These are phyloP conservation scores for Geoglossum cookeanum DNA, from an alignment of 2,329 filamentous ascomycete genomes.

Conservation along the genomic window DNA sequence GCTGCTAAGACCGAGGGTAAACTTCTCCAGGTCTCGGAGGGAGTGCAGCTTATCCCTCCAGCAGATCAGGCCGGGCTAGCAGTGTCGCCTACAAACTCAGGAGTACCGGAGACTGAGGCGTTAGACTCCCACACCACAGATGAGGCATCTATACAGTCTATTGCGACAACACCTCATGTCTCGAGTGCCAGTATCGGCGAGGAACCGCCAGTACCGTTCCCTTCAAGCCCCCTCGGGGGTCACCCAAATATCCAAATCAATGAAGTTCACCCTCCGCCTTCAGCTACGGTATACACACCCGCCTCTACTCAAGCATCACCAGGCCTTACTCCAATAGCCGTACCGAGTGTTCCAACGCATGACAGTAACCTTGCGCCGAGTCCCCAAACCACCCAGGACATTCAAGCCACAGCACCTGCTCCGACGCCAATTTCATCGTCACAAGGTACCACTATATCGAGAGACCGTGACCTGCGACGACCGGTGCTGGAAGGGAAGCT, in stretches of 20 bases:
- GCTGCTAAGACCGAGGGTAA: not conserved
- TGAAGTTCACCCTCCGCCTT: not conserved
- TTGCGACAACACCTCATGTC: not conserved
- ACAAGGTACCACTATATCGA: not conserved
- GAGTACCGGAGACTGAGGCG: not conserved
- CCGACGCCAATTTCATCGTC: not conserved
- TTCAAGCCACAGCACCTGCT: no score
- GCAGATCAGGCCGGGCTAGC: not conserved
- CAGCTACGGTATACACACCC: not conserved
- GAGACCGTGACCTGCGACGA: not conserved
- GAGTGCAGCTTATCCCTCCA: not conserved
- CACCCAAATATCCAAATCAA: not conserved
- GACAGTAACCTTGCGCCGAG: no score
- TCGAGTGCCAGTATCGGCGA: not conserved
- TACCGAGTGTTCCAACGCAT: not conserved
- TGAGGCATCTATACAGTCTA: not conserved
- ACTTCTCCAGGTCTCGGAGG: not conserved
- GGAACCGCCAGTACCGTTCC: not conserved
- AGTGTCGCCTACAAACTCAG: not conserved
- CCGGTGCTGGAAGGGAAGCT: slow-evolving; percentile 30
- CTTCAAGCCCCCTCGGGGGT: not conserved
- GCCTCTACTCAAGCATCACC: not conserved
- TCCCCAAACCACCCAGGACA: not conserved
- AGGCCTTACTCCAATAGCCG: not conserved
- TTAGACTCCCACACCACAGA: not conserved